phyloP scores from a whole-genome alignment of 1,284 basidiomycete genomes.

The Ceratobasidium sp. region DNA sequence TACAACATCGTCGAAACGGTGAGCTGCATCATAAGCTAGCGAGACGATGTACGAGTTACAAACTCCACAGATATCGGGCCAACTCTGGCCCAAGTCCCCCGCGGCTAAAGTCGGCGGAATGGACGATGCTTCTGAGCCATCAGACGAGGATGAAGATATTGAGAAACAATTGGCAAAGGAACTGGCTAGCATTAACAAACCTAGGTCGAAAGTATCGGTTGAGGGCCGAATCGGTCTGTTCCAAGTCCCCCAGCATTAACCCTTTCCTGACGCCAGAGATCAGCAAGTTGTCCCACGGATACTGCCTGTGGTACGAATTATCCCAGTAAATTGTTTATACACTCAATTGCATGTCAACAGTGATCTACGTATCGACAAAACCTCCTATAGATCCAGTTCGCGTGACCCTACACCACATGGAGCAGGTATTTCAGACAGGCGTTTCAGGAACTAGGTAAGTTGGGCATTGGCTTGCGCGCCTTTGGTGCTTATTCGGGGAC shows the following conservation, averaged over 20 bases:
- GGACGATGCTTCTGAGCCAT: constrained; percentile 44
- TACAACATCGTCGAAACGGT: constrained; percentile 82
- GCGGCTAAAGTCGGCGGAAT: constrained; percentile 52
- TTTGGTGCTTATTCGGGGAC: constrained; percentile 16
- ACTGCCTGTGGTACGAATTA: constrained; percentile 73
- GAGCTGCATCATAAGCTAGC: constrained; percentile 50
- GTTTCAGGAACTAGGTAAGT: constrained; percentile 71
- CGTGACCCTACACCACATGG: constrained; percentile 71
- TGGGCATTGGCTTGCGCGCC: neutral
- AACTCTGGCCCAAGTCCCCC: constrained; percentile 69
- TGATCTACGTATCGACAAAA: constrained; percentile 81
- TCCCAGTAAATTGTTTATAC: constrained; percentile 24
- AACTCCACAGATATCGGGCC: constrained; percentile 67
- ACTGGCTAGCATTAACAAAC: constrained; percentile 72
- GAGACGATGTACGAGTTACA: neutral
- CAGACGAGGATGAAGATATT: constrained; percentile 54
- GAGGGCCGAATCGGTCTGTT: constrained; percentile 72
- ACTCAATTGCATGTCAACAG: constrained; percentile 56
- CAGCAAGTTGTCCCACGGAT: constrained; percentile 78
- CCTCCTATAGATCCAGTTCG: constrained; percentile 79
- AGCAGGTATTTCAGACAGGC: constrained; percentile 70
- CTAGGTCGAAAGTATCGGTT: constrained; percentile 54
- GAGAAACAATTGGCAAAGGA: constrained; percentile 78
- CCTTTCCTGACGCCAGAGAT: constrained; percentile 24
- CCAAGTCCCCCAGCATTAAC: constrained; percentile 37